Conservation (phyloP, 2,329 filamentous ascomycete species). For the Elsinoe necatrix region DNA sequence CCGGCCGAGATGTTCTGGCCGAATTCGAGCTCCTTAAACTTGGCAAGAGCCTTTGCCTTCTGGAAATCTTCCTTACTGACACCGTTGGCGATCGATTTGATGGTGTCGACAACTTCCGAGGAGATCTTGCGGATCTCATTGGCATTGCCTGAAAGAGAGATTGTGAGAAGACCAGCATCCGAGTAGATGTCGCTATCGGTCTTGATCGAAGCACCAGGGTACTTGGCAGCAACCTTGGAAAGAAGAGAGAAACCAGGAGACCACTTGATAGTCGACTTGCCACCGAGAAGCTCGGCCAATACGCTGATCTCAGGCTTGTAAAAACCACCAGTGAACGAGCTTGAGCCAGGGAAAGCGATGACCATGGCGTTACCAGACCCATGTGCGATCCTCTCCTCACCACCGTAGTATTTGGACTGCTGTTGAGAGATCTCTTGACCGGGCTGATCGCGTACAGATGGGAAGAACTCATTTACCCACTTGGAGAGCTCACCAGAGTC, state of each 20-base stretch:
- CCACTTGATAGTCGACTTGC: constrained; percentile 91
- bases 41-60: constrained; percentile 87
- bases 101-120: constrained; percentile 65
- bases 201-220: constrained; percentile 58
- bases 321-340: constrained; percentile 59
- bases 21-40: constrained; percentile 80
- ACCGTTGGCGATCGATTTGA: constrained; percentile 66
- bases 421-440: constrained; percentile 50
- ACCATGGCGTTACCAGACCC: constrained; percentile 71
- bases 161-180: constrained; percentile 80
- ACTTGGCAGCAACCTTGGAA: constrained; percentile 63
- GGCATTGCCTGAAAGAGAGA: constrained; percentile 71
- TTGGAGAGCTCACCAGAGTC: constrained; percentile 67
- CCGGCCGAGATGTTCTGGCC: constrained; percentile 70
- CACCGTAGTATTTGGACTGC: constrained; percentile 82
- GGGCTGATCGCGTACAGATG: constrained; percentile 49
- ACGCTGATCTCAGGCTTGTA: constrained; percentile 89
- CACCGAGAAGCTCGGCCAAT: constrained; percentile 80
- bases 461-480: constrained; percentile 93
- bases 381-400: constrained; percentile 82
- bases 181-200: constrained; percentile 82
- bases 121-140: constrained; percentile 64
- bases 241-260: constrained; percentile 85
- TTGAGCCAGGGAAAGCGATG: constrained; percentile 86
- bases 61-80: constrained; percentile 76